Evolutionary conservation across 257 asterid species (phyloP).

Genomic region (Hygrophila difformis): DNA sequence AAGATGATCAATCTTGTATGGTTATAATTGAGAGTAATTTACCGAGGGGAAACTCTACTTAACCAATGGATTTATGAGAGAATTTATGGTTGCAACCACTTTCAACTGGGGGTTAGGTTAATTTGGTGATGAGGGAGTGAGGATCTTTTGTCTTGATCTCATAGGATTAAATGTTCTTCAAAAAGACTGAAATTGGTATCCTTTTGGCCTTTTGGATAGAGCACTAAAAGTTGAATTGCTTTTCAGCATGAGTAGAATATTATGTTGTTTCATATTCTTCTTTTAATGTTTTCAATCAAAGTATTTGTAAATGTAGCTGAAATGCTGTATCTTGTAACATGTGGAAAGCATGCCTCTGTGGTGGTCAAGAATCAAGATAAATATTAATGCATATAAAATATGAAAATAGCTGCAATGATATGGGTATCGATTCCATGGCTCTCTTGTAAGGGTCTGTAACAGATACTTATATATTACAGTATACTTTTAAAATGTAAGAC

Average conservation of each 20-base stretch:
- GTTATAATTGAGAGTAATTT: too few species aligned
- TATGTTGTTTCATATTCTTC: neutral
- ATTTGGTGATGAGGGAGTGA: too few species aligned
- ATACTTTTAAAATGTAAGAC: neutral
- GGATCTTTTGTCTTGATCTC: too few species aligned
- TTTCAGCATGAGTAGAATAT: neutral
- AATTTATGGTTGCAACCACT: too few species aligned
- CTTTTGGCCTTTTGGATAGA: neutral
- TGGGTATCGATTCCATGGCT: neutral
- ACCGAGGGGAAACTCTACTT: too few species aligned
- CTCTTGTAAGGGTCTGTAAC: neutral
- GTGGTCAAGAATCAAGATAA: neutral
- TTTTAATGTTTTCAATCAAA: slow-evolving; percentile 5
- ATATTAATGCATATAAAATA: too few species aligned
- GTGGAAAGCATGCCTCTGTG: neutral
- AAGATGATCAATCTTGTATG: neutral
- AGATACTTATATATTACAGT: too few species aligned
- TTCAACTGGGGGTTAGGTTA: too few species aligned
- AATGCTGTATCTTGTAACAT: neutral
- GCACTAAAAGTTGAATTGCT: neutral
- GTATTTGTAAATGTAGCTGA: neutral
- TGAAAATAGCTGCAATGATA: neutral
- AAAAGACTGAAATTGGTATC: neutral
- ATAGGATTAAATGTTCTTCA: too few species aligned
- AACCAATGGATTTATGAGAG: too few species aligned